Base-by-base conservation (phyloP, 2,329 filamentous ascomycete species). In the Arthrinium puccinioides region DNA sequence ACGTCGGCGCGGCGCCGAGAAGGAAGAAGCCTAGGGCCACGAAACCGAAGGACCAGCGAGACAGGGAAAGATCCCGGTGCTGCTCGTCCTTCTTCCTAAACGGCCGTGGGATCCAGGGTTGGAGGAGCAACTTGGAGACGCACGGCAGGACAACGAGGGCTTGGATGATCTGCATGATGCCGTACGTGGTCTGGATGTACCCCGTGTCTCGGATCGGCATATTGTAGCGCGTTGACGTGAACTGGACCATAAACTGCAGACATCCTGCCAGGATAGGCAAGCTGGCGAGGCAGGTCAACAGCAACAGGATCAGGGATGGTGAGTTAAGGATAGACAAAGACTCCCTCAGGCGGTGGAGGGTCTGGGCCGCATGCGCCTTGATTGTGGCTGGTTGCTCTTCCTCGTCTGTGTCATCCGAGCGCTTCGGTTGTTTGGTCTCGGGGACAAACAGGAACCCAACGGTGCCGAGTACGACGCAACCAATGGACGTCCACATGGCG, bases 121-220 rank as follows among this genome's bases (percentile, higher is more conserved):
- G 37, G 32, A 55, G 36, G 10, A 56, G 40, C 5, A 42, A 35
- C 8, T 31, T 36, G 2, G 49, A 50, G 4, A 56, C 19, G 44
- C 44, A 51, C 6, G 55, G 55, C 15, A 60, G 34, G 23, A 58
- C 37, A 8, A 56, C 9, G 2, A 60, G 38, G 1, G 52, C 48
- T 14, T 50, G 45, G 16, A 54, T 9, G n/a, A 51, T 37, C 25
- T 55, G 50, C 3, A 42, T 49, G 13, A 51, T 26, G 14, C 56
- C 55, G 15, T 51, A 57, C 1, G 37, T 40, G 6, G 51, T 45
- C 38, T 57, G 54, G 10, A 59, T 42, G 36, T 59, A 59, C n/a
- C 56, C 56, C 9, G 51, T 55, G 27, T 52, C 41, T 15, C 44
- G 40, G 10, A 59, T 48, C 14, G 43, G 42, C 20, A 57, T 51